Conservation (phyloP, 768 basidiomycete genomes). For the Suillus decipiens region DNA sequence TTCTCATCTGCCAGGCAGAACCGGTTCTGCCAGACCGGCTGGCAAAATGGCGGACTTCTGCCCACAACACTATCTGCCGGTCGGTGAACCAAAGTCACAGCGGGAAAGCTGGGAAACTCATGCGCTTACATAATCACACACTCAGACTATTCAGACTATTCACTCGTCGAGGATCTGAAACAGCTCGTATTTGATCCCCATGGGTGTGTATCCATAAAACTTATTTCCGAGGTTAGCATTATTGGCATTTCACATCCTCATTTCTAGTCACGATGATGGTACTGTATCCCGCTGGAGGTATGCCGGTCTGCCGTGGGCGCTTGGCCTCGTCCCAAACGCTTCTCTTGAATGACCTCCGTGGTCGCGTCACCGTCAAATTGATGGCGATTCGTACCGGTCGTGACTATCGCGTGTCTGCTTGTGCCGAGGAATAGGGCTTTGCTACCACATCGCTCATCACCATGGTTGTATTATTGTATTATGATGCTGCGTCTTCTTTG, state of each 20-base stretch:
- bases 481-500: constrained; percentile 67
- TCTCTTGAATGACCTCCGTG: constrained; percentile 95
- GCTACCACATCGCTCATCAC: constrained; percentile 94
- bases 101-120: no score
- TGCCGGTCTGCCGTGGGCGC: constrained; percentile 97
- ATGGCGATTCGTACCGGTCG: constrained; percentile 94
- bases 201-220: constrained; percentile 93
- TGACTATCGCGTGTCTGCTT: constrained; percentile 92
- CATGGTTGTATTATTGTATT: constrained; percentile 98
- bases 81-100: no score
- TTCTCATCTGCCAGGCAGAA: no score
- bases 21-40: no score
- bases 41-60: no score
- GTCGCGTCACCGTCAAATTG: constrained; percentile 96
- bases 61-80: no score
- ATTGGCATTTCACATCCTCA: constrained; percentile 97
- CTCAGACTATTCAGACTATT: no score
- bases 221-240: constrained; percentile 97
- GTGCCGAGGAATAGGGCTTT: constrained; percentile 98
- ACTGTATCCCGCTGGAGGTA: constrained; percentile 99
- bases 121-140: no score
- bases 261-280: constrained; percentile 97
- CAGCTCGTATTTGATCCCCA: constrained; percentile 99
- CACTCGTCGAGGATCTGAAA: constrained; percentile 97
- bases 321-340: constrained; percentile 98